Base-by-base conservation (phyloP, 495 filamentous ascomycete species). In the Lepidopterella palustris region DNA sequence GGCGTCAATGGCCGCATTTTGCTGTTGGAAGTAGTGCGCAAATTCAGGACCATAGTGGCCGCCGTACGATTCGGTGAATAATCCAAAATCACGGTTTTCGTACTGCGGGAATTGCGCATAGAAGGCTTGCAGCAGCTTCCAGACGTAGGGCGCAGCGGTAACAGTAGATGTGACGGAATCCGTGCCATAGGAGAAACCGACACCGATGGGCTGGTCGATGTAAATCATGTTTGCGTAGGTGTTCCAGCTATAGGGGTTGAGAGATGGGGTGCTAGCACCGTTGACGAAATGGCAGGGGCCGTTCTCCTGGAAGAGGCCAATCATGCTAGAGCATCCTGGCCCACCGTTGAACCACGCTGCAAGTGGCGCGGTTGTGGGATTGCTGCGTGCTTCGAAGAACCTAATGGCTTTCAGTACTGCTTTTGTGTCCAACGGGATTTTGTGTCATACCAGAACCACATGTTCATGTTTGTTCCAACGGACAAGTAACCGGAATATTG, bases 181-280 rank as follows among this genome's bases (percentile, higher is more conserved):
- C 15, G 70, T 77, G 20, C 79, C 80, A 62, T 85, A 87, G 32
- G 80, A 84, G 62, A 86, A 87, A 0, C 84, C 84, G 2, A 78
- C 76, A 26, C 82, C 80, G 39, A 78, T 80, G 1, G 84, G 84
- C 70, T 87, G 81, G 60, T 86, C 84, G 51, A 87, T 77, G 64
- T 82, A 87, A 15, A 85, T 71, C 76, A 84, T 82, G 60, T 85
- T 86, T 53, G 79, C 80, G 57, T 82, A 79, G 58, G 79, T 78
- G 64, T 85, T 87, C 71, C 77, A 88, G 42, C 78, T 81, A 70
- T 83, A 80, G 0, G 79, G 79, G 57, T 83, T 84, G 32, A 79
- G 61, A 1, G 75, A 74, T 1, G 80, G 81, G 13, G 72, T 76
- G 24, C 73, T 77, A 3, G 79, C 73, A 5, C 72, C 72, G 55